Base-by-base conservation (phyloP, 2,329 filamentous ascomycete genomes). In the Penicillium thymicola region DNA sequence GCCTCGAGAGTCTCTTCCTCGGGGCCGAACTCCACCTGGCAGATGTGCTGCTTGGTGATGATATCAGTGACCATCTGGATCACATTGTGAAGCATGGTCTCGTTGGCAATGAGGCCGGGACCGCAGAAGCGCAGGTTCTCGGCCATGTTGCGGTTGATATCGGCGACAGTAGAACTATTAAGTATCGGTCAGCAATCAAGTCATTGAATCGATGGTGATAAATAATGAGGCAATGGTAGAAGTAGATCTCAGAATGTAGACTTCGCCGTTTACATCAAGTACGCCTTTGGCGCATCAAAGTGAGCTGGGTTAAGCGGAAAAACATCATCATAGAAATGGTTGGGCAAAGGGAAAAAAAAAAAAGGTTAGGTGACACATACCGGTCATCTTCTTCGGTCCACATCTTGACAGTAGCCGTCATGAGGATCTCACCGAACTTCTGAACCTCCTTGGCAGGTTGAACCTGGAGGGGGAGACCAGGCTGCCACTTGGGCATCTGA, bases 231-330 rank as follows among this genome's bases (percentile, higher is more conserved):
- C 37, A 61, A 65, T 51, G 28, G 21, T 63, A 54, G 62, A 52
- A 37, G 65, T 61, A 51, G 56, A 67, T 76, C 81, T 77, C 76
- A 77, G 70, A 72, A 1, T 76, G 75, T 59, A 72, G 67, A 75
- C 81, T 85, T 83, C 88, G 91, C 81, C 62, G 78, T 95, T 94
- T 87, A 87, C 90, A 91, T 89, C 91, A 96, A 86, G 79, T 86
- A 86, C 89, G 85, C 73, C 78, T 83, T 79, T 83, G 79, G 79
- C 84, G 90, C 87, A 88, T 97, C 89, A 90, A 90, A 96, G 92
- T 97, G 93, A 97, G 92, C 92, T 97, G 92, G 92, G 93, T 93
- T 93, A 92, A 71, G 92, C 90, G 90, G 86, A 77, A 81, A 57
- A 56, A 84, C 81, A 78, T 96, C 92, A 97, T 97, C 92, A 91